Evolutionary conservation across 805 yeast genomes (phyloP).

Genomic region (Candida quercuum): DNA sequence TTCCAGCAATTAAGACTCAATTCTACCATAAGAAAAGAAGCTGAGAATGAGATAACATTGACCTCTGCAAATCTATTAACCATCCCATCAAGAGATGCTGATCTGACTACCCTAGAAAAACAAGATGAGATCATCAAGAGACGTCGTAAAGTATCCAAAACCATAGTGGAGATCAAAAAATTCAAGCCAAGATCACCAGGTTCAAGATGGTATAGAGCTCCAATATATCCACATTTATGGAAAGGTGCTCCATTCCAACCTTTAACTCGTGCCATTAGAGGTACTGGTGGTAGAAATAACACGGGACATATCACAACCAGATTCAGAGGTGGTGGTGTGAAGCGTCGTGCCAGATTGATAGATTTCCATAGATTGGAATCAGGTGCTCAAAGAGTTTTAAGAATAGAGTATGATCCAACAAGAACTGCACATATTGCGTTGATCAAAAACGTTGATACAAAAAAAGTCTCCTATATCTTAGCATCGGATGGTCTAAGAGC

Average conservation of each 20-base stretch:
- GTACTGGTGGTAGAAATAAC: conserved; percentile 84
- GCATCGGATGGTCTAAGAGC: conserved; percentile 92
- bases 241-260: conserved; percentile 77
- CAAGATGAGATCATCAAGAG: conserved; percentile 69
- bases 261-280: conserved; percentile 67
- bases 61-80: conserved; percentile 21
- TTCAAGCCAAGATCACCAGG: conserved; percentile 84
- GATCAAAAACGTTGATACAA: conserved; percentile 57
- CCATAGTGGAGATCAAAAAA: conserved; percentile 64
- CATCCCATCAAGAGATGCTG: conserved; percentile 38
- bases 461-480: conserved; percentile 67
- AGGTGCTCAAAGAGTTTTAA: conserved; percentile 73
- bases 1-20: background rate
- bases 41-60: background rate
- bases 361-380: conserved; percentile 64
- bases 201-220: conserved; percentile 81
- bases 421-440: conserved; percentile 92
- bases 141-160: conserved; percentile 68
- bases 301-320: conserved; percentile 86
- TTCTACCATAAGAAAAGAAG: background rate
- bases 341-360: conserved; percentile 76
- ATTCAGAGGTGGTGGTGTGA: conserved; percentile 97
- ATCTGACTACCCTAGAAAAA: conserved; percentile 67
- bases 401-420: conserved; percentile 95
- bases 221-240: conserved; percentile 81